Percentiles rank a stretch among this genome's conserved stretches.
Conservation (phyloP, 1,284 basidiomycete species). For the Fomes fomentarius region DNA sequence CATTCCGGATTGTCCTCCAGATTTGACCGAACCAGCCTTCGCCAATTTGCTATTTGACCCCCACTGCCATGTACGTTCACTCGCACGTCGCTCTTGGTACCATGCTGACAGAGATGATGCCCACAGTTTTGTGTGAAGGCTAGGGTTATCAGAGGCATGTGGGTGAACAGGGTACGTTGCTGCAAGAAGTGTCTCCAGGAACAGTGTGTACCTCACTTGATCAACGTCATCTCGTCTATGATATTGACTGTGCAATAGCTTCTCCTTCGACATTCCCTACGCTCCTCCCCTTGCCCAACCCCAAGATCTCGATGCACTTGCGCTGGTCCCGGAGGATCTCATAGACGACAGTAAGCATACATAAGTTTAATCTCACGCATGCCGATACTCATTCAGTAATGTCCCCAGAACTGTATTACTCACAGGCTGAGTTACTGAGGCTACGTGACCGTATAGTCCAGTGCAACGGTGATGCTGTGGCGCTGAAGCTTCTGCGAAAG, state of each 20-base stretch:
- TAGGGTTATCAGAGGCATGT: conserved; percentile 20
- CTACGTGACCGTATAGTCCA: no score
- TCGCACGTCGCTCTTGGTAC: neutral
- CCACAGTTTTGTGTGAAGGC: conserved; percentile 13
- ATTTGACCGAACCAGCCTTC: conserved; percentile 37
- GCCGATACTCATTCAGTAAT: no score
- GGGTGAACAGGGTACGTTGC: conserved; percentile 15
- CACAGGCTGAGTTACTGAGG: no score
- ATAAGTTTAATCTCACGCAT: no score
- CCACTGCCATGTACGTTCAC: conserved; percentile 29
- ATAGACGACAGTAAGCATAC: no score
- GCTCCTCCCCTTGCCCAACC: no score
- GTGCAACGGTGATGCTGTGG: no score
- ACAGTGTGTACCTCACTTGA: conserved; percentile 5
- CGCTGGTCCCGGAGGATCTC: no score
- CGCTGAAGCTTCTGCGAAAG: neutral
- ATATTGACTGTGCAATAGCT: neutral
- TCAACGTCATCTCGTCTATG: neutral
- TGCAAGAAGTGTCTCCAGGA: conserved; percentile 19
- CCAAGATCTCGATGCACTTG: no score
- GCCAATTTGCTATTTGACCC: conserved; percentile 32
- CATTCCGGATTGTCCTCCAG: conserved; percentile 37
- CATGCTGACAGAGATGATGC: no score
- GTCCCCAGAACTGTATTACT: no score
- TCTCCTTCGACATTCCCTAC: neutral